Evolutionary conservation across 179 eudicot species (phyloP), one percentile per base, ranked within the genome.

Genomic region (Gypsophila paniculata): DNA sequence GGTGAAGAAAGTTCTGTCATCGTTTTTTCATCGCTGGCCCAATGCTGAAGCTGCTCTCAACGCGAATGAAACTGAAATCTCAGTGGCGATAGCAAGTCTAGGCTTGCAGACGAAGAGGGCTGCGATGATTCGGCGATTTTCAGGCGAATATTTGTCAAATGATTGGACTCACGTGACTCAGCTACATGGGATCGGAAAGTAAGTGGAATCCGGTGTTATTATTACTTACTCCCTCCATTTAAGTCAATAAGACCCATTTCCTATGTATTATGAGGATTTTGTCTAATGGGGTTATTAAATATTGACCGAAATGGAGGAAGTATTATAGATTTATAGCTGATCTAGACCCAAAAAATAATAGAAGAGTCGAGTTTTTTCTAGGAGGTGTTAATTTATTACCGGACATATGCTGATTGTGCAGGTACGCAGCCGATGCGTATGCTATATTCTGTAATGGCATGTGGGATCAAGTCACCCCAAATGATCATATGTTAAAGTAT

Each of bases 391-490:
- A 29, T 1, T 29, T 29, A 29, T 29, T 29, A 29, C 34, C 34
- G 34, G 34, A 29, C 34, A 29, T 29, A 4, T 29, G 34, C 34
- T 57, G 39, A 22, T n/a, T 49, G 42, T 55, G 59, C 80, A 93
- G 96, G 84, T 89, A 93, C 79, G 98, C 88, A 66, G 97, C 98
- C 61, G 96, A 93, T 85, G 98, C 96, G 25, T 88, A 91, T 82
- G 96, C 97, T 46, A 91, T 91, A 70, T 93, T 93, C 73, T 86
- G 91, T 65, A 91, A 85, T 7, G 98, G 97, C 57, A 83, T 76
- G 82, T 93, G 98, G 98, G 66, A 81, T 21, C 79, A 83, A 48
- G 90, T 93, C 62, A 82, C 29, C 59, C 97, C 97, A 15, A 59
- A 66, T 0, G 98, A 91, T 74, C 97, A 84, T 73, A 93, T 84